These are phyloP conservation scores for Peronosclerospora sorghi DNA, from an alignment of 352 stramenopile genomes.

Conservation along the genomic window DNA sequence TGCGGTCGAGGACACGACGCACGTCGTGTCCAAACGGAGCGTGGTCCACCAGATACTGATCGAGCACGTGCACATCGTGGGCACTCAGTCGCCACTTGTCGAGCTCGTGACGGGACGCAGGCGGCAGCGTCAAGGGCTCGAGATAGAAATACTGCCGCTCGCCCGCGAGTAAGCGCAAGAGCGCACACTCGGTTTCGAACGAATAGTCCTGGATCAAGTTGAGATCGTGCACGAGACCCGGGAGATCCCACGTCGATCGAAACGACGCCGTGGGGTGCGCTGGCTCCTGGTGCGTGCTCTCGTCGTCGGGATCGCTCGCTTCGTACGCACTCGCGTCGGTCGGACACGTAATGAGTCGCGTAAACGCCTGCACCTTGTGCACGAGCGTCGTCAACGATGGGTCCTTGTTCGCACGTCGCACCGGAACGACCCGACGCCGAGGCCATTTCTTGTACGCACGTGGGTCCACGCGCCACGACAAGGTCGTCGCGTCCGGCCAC, in stretches of 20 bases:
- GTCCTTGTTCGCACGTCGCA: no score
- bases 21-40: slow-evolving; percentile 22
- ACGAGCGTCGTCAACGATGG: no score
- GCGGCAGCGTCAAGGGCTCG: slow-evolving; percentile 24
- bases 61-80: slow-evolving; percentile 28
- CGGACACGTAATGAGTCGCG: no score
- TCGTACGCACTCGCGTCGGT: no score
- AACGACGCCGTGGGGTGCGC: slow-evolving; percentile 29
- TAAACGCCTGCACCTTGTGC: no score
- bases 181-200: slow-evolving; percentile 44
- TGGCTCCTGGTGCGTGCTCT: no score
- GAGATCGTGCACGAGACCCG: slow-evolving; percentile 45
- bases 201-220: slow-evolving; percentile 77
- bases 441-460: no score
- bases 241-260: slow-evolving; percentile 44
- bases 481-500: slow-evolving; percentile 1
- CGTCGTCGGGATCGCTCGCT: no score
- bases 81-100: slow-evolving; percentile 27
- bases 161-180: slow-evolving; percentile 46
- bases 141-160: slow-evolving; percentile 77
- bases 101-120: slow-evolving; percentile 9
- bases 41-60: slow-evolving; percentile 22
- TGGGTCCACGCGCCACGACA: no score
- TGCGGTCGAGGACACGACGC: slow-evolving; percentile 15
- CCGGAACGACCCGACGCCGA: no score